A percentile compares a stretch with the other conserved stretches of the same genome.
Evolutionary conservation across 2,329 filamentous ascomycete species (phyloP).

Genomic region (Diaporthe sp.): DNA sequence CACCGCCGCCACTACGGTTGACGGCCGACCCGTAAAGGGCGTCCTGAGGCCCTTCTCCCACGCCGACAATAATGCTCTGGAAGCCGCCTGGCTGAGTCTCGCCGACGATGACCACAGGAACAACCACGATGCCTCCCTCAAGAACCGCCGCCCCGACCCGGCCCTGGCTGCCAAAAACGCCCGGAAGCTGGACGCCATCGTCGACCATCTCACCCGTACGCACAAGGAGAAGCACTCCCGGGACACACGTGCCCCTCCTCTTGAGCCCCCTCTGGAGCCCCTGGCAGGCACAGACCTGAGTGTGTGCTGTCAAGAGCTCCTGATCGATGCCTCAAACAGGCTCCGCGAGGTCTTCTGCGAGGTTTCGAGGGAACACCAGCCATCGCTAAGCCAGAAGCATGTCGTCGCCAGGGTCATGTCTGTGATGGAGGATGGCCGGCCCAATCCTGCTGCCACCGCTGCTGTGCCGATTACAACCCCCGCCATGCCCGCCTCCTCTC

Average conservation of each 20-base stretch:
- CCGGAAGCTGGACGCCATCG: conserved; percentile 54
- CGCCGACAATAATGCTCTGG: conserved; percentile 83
- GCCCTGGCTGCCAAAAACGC: conserved; percentile 52
- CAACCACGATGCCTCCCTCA: conserved; percentile 59
- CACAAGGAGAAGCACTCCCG: conserved; percentile 63
- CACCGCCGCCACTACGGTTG: conserved; percentile 60
- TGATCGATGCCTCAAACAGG: conserved; percentile 61
- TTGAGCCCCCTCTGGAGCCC: conserved; percentile 47
- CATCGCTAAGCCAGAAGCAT: conserved; percentile 57
- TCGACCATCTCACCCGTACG: conserved; percentile 58
- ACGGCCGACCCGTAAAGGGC: conserved; percentile 67
- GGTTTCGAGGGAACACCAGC: conserved; percentile 57
- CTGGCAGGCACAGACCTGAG: conserved; percentile 50
- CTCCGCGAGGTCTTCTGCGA: conserved; percentile 65
- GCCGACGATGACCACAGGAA: conserved; percentile 61
- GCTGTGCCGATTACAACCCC: conserved; percentile 13
- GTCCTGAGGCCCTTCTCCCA: conserved; percentile 83
- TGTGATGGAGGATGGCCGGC: conserved; percentile 41
- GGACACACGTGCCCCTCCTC: conserved; percentile 49
- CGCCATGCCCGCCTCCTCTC: conserved; percentile 21
- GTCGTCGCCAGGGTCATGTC: conserved; percentile 62
- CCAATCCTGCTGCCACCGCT: conserved; percentile 26
- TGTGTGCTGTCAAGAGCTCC: conserved; percentile 64
- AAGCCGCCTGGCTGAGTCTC: conserved; percentile 81
- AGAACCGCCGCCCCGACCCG: conserved; percentile 51